A percentile compares a stretch with the other conserved stretches of the same genome.
Conservation (phyloP, 163 green algal genomes). For the Smithsoniella earleae region DNA sequence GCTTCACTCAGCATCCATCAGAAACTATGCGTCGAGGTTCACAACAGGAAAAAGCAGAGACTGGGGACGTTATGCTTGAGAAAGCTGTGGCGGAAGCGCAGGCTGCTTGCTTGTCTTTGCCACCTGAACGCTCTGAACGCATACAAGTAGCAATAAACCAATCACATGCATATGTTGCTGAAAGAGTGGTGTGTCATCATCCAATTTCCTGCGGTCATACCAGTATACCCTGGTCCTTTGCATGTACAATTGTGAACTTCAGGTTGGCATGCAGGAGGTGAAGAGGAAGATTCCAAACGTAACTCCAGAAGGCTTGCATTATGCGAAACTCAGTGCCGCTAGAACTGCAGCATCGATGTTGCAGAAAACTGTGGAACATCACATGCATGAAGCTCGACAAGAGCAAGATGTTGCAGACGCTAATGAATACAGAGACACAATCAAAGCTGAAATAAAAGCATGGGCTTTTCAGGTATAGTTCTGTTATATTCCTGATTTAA, state of each 20-base stretch:
- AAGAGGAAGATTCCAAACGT: background rate
- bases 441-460: constrained; percentile 20
- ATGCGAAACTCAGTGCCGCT: background rate
- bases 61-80: constrained; percentile 9
- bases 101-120: background rate
- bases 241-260: too few relatives aligned
- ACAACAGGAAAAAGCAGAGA: too few relatives aligned
- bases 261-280: background rate
- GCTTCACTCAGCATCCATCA: too few relatives aligned
- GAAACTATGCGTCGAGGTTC: too few relatives aligned
- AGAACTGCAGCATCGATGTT: constrained; percentile 1
- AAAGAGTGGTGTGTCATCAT: background rate
- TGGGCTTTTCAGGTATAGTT: constrained; percentile 20
- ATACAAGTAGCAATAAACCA: background rate
- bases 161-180: background rate
- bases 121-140: background rate
- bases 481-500: too few relatives aligned
- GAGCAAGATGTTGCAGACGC: constrained; percentile 8
- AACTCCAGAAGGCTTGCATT: background rate
- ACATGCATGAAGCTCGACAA: background rate
- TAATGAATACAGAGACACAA: background rate
- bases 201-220: too few relatives aligned
- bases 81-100: background rate
- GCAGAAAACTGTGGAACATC: background rate
- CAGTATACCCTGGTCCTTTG: too few relatives aligned